Conservation (phyloP, 192 early-diverging fungal genomes). For the Rhizophlyctis rosea region DNA sequence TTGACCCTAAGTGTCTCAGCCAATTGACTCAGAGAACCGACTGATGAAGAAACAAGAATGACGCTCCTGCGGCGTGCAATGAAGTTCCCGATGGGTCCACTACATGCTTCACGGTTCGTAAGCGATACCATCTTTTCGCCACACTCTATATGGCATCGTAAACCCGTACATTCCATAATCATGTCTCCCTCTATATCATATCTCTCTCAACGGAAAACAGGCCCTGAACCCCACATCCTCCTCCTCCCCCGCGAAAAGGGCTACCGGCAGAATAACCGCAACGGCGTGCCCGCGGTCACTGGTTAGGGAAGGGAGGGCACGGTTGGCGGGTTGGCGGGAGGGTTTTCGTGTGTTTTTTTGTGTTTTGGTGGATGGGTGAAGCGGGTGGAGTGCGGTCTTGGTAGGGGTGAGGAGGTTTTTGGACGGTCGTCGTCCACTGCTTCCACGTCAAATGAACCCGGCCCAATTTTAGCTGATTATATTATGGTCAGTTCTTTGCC, state of each 20-base stretch:
- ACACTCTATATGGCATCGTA: no score
- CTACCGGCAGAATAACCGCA: conserved; percentile 27
- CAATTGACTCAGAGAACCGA: no score
- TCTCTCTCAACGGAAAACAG: background rate
- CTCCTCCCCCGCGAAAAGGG: conserved; percentile 35
- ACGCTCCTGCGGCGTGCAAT: conserved; percentile 20
- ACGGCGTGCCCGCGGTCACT: conserved; percentile 10
- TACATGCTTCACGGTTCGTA: conserved; percentile 30
- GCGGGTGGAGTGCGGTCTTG: no score
- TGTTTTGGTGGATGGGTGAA: no score
- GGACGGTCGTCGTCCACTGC: conserved; percentile 98
- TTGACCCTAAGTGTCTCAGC: no score
- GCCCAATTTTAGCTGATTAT: conserved; percentile 97
- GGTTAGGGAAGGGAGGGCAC: no score
- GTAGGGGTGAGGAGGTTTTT: no score
- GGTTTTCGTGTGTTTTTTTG: no score
- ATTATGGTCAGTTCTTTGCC: conserved; percentile 75
- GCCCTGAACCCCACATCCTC: conserved; percentile 33
- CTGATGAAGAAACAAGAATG: conserved; percentile 33
- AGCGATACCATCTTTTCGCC: no score
- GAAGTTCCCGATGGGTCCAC: conserved; percentile 28
- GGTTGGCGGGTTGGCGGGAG: no score
- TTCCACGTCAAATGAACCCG: conserved; percentile 91
- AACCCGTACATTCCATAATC: no score
- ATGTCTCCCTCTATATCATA: no score